A percentile compares a stretch with the other conserved stretches of the same genome.
Evolutionary conservation across 345 rosid species (phyloP).

Genomic region (Geranium rotundifolium): DNA sequence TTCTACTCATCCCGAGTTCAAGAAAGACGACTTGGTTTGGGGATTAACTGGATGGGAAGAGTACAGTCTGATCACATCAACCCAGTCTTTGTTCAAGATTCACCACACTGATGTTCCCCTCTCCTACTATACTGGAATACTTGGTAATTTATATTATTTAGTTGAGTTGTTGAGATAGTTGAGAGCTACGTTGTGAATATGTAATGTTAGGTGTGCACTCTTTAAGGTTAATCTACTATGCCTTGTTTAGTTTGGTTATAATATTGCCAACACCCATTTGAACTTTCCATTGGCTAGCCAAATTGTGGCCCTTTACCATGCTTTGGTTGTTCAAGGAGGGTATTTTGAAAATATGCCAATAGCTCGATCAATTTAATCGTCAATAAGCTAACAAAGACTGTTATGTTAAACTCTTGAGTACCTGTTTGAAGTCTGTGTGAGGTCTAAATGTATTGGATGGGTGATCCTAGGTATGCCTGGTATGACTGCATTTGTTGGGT

Average conservation of each 20-base stretch:
- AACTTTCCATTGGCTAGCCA: no score
- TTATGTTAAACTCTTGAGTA: neutral
- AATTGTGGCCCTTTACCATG: no score
- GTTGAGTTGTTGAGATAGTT: no score
- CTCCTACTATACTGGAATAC: slow-evolving; percentile 50
- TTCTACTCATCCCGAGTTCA: slow-evolving; percentile 35
- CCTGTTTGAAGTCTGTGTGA: neutral
- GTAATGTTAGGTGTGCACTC: neutral
- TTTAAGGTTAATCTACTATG: no score
- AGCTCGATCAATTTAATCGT: neutral
- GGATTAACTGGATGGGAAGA: slow-evolving; percentile 61
- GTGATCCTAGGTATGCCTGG: slow-evolving; percentile 42
- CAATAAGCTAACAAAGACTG: no score
- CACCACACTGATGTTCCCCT: slow-evolving; percentile 42
- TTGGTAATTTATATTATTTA: slow-evolving; percentile 21
- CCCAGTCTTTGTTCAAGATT: slow-evolving; percentile 31
- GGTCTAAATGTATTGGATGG: neutral
- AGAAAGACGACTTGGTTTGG: slow-evolving; percentile 41
- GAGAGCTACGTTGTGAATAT: neutral
- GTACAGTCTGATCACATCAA: slow-evolving; percentile 29
- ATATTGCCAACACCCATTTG: no score
- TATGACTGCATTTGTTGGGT: slow-evolving; percentile 51
- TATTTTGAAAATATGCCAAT: neutral
- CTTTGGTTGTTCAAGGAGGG: no score
- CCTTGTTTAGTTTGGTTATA: no score